Evolutionary conservation across 1,284 basidiomycete species (phyloP), one percentile per base, ranked within the genome.

Genomic region (Malassezia obtusa): DNA sequence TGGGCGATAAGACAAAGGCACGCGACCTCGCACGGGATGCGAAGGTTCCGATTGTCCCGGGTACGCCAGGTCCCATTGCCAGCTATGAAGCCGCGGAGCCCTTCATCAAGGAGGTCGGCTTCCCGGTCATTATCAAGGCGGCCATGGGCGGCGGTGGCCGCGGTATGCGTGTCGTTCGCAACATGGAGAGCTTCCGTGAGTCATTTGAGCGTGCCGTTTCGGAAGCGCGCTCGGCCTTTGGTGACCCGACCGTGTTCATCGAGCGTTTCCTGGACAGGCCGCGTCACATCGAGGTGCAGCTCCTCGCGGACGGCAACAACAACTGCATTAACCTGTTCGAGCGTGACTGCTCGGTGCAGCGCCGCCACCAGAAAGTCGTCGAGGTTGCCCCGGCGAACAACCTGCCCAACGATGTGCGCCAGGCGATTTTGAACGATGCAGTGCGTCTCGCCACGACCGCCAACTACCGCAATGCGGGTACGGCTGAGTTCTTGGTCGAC

Each of bases 1-100:
- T 98, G 48, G 94, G 94, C 60, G 92, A 98, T 80, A 98, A 99
- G 83, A 95, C 91, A 59, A 98, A 96, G 77, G 92, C 92, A 43
- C 55, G 70, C 51, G 67, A 69, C 39, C 64, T 73, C 35, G 68
- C 70, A 22, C 64, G 63, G 44, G 58, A 60, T 55, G 68, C 67
- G 25, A 58, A 67, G 26, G 94, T 99, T 26, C 91, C 94, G 33
- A 89, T 96, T 63, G 94, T 98, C 22, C 94, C 94, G 44, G 94
- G 94, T 72, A 98, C 94, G 5, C 89, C 90, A 25, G 94, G 91
- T 35, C 83, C 94, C 1, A 92, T 99, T 59, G 85, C 75, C 9
- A 79, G 80, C 4, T 96, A 88, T 78, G 76, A 82, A 52, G 85
- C 89, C 15, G 94, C 87, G 51, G 83, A 84, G 60, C 77, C 82